Evolutionary conservation across 257 asterid species (phyloP).

Genomic region (Lycium ferocissimum): DNA sequence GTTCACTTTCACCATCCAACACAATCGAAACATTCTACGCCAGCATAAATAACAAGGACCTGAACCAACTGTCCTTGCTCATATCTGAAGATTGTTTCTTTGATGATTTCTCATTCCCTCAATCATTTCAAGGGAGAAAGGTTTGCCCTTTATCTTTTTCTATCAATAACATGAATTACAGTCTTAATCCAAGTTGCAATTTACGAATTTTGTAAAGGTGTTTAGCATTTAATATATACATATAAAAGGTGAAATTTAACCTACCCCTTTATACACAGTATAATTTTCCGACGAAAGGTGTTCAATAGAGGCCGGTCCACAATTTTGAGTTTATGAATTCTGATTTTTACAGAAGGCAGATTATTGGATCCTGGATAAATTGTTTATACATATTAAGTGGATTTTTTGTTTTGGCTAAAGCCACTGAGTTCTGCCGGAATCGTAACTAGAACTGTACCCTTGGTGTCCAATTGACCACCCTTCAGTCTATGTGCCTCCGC

Average conservation of each 20-base stretch:
- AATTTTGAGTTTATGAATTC: not conserved
- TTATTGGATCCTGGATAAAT: too few relatives aligned
- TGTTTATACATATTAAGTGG: too few relatives aligned
- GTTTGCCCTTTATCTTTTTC: slow-evolving; percentile 34
- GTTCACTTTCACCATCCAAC: slow-evolving; percentile 46
- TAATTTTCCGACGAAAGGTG: too few relatives aligned
- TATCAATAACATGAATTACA: too few relatives aligned
- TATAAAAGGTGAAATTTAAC: too few relatives aligned
- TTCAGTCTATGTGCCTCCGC: not conserved
- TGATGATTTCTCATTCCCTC: slow-evolving; percentile 64
- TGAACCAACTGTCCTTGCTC: slow-evolving; percentile 46
- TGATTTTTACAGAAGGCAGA: not conserved
- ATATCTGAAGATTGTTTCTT: slow-evolving; percentile 67
- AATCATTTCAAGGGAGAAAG: slow-evolving; percentile 70
- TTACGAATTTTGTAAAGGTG: too few relatives aligned
- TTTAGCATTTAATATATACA: not conserved
- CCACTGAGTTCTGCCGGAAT: not conserved
- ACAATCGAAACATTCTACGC: slow-evolving; percentile 56
- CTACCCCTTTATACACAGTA: not conserved
- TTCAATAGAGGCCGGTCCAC: not conserved
- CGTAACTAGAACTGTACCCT: not conserved
- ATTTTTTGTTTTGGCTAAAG: not conserved
- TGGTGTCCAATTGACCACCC: not conserved
- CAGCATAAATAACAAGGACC: slow-evolving; percentile 61
- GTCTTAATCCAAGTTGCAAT: too few relatives aligned